Percentiles rank a stretch among this genome's conserved stretches.
Conservation (phyloP, 495 filamentous ascomycete genomes). For the Talaromyces ruber region DNA sequence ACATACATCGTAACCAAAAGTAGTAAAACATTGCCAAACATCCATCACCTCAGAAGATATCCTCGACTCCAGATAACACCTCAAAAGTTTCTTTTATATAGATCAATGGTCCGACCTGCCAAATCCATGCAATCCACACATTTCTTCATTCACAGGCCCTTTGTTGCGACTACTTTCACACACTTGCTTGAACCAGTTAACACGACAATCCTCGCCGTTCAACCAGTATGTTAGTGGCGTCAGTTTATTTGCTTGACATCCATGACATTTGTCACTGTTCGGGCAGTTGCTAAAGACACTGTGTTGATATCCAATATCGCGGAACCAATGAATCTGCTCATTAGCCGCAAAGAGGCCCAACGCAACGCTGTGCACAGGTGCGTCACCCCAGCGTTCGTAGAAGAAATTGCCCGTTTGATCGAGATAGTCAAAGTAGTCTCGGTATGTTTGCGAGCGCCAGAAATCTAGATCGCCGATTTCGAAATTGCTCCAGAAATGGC, state of each 20-base stretch:
- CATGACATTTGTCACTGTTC: conserved; percentile 86
- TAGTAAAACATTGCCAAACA: neutral
- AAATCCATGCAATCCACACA: neutral
- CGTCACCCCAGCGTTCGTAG: conserved; percentile 90
- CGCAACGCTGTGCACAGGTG: conserved; percentile 87
- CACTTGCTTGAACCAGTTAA: conserved; percentile 92
- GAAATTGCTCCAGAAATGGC: conserved; percentile 99
- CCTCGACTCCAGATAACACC: neutral
- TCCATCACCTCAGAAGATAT: neutral
- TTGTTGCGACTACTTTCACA: conserved; percentile 19
- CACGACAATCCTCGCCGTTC: conserved; percentile 86
- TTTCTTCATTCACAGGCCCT: neutral
- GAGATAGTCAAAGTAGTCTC: conserved; percentile 92
- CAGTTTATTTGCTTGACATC: conserved; percentile 75
- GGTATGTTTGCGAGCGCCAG: conserved; percentile 84
- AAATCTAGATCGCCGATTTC: conserved; percentile 94
- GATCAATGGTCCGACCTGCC: neutral
- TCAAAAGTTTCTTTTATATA: neutral
- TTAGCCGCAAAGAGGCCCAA: conserved; percentile 86
- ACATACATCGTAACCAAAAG: neutral
- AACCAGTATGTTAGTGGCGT: conserved; percentile 80
- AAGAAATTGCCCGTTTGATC: conserved; percentile 88
- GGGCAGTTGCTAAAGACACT: conserved; percentile 99
- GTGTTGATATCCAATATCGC: conserved; percentile 97
- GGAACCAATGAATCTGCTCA: conserved; percentile 96